Evolutionary conservation across 805 yeast genomes (phyloP), one percentile per base, ranked within the genome.

Genomic region (Sugiyamaella qingdaonensis): DNA sequence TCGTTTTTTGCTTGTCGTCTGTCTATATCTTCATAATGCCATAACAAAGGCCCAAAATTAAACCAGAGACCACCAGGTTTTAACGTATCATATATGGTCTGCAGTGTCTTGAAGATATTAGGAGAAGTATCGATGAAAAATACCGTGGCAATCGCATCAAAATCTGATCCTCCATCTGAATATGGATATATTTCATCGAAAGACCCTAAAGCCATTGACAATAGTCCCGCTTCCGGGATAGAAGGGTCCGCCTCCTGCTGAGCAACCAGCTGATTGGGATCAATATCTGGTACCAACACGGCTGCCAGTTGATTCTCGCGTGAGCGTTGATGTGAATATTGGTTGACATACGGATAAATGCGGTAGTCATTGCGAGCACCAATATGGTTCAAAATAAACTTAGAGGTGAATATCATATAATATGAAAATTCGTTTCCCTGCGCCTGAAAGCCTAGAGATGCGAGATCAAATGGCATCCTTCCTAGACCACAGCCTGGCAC

Each of bases 401-500:
- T 58, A 1, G 71, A 65, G 58, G 88, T 82, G 1, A 86, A 63
- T 52, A 83, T 79, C 97, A 92, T 91, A 58, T 88, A 72, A 49
- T 85, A 78, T 1, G 95, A 86, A 62, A 77, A 83, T 66, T 92
- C 99, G 52, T 91, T 80, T 0, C 95, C 85, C 54, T 84, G 85
- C 0, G 89, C 91, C 5, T 71, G 54, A 46, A 75, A 70, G 42
- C 74, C 75, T 10, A 53, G 55, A 1, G 55, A 55, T 0, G 79
- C 73, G 19, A 90, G 59, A 56, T 85, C 89, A 66, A 85, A 86
- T 1, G 96, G 84, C 2, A 92, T 72, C 60, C 91, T 73, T 0
- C 97, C 97, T 32, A 87, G 73, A 0, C 98, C 99, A 2, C 95
- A 82, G 0, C 99, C 98, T 0, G 98, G 98, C 1, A 88, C 81